Evolutionary conservation across 2,329 filamentous ascomycete species (phyloP).

Genomic region (Fusarium sp.): DNA sequence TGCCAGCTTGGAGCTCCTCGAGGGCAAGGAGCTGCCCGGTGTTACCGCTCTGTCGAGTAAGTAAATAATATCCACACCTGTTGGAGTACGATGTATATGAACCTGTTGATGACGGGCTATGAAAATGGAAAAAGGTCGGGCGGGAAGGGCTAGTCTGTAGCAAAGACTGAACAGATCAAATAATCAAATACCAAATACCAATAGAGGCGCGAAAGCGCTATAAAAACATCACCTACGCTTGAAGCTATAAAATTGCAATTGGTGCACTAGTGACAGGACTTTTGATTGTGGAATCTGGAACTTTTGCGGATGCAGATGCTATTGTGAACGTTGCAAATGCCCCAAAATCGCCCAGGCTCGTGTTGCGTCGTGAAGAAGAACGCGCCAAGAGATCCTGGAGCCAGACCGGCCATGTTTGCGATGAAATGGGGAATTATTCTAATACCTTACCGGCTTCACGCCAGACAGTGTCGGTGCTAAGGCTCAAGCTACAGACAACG

Average conservation of each 20-base stretch:
- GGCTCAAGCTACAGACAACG: neutral
- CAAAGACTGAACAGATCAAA: constrained; percentile 32
- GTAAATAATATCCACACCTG: constrained; percentile 55
- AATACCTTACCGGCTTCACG: rapidly evolving
- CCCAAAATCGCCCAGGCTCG: neutral
- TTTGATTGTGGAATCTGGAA: neutral
- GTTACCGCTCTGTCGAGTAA: constrained; percentile 89
- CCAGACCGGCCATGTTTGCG: rapidly evolving
- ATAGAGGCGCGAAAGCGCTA: constrained; percentile 30
- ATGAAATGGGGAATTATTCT: rapidly evolving
- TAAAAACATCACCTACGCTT: neutral
- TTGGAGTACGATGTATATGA: constrained; percentile 40
- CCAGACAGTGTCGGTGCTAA: rapidly evolving
- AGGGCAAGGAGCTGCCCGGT: constrained; percentile 97
- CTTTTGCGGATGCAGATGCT: neutral
- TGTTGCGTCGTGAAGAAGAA: neutral
- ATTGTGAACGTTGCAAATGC: neutral
- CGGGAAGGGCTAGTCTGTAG: constrained; percentile 53
- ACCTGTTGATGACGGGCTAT: constrained; percentile 48
- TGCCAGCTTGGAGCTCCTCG: constrained; percentile 93
- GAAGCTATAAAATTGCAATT: neutral
- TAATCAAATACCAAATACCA: constrained; percentile 43
- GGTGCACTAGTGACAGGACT: neutral
- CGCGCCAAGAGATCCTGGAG: rapidly evolving
- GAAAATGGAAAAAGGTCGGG: constrained; percentile 48